phyloP scores from a whole-genome alignment of 2,329 filamentous ascomycete genomes.

The Nemania sp. region DNA sequence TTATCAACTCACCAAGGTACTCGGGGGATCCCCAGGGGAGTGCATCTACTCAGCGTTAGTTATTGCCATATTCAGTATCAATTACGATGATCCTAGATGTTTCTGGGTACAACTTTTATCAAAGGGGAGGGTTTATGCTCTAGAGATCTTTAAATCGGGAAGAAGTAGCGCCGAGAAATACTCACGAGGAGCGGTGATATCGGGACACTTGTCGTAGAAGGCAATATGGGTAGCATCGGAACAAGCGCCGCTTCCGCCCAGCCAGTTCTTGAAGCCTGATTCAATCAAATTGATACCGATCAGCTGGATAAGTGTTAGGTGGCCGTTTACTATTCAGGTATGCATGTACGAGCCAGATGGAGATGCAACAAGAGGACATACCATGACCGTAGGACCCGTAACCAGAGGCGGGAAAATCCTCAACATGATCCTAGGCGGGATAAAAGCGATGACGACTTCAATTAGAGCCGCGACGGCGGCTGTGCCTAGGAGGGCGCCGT shows the following conservation, averaged over 20 bases:
- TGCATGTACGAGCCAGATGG: background rate
- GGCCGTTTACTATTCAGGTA: background rate
- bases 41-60: too few relatives aligned
- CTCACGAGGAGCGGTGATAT: conserved; percentile 75
- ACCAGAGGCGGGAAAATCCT: conserved; percentile 84
- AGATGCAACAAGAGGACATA: conserved; percentile 27
- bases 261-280: conserved; percentile 81
- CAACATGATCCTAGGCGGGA: conserved; percentile 75
- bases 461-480: conserved; percentile 73
- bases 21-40: conserved; percentile 83
- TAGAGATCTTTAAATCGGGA: too few relatives aligned
- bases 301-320: conserved; percentile 53
- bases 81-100: too few relatives aligned
- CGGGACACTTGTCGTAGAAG: conserved; percentile 74
- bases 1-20: conserved; percentile 68
- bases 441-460: conserved; percentile 80
- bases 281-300: conserved; percentile 81
- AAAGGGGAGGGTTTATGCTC: too few relatives aligned
- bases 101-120: too few relatives aligned
- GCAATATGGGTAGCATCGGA: conserved; percentile 61
- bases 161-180: too few relatives aligned
- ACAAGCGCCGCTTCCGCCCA: conserved; percentile 76
- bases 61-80: too few relatives aligned
- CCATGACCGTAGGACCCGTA: conserved; percentile 76
- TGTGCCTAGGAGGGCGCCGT: conserved; percentile 81